A percentile compares a stretch with the other conserved stretches of the same genome.
These are phyloP conservation scores for Aspergillus nanangensis DNA, from an alignment of 495 filamentous ascomycete genomes.

Conservation along the genomic window DNA sequence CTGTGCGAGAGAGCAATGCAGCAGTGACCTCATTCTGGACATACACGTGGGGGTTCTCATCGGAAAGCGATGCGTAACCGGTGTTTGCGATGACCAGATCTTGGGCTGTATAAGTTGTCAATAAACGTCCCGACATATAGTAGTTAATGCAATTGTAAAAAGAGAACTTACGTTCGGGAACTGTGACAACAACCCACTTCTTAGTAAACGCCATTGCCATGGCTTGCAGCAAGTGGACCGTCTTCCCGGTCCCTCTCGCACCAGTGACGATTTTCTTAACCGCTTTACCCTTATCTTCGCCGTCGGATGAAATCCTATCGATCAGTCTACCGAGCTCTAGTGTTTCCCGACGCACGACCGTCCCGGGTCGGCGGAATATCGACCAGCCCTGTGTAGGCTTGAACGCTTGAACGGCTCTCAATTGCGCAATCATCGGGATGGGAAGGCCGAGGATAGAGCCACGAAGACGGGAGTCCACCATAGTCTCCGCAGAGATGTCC, in stretches of 20 bases:
- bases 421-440: slow-evolving; percentile 64
- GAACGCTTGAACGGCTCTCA: slow-evolving; percentile 83
- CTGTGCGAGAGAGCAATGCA: slow-evolving; percentile 63
- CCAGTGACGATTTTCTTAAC: slow-evolving; percentile 69
- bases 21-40: slow-evolving; percentile 72
- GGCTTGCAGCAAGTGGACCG: slow-evolving; percentile 76
- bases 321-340: slow-evolving; percentile 64
- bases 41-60: slow-evolving; percentile 57
- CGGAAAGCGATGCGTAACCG: slow-evolving; percentile 68
- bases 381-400: slow-evolving; percentile 87
- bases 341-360: slow-evolving; percentile 70
- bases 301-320: slow-evolving; percentile 37
- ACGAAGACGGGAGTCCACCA: slow-evolving; percentile 47
- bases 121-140: too few species aligned
- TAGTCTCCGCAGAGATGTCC: slow-evolving; percentile 52
- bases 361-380: slow-evolving; percentile 74
- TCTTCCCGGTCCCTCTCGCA: slow-evolving; percentile 74
- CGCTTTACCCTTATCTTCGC: slow-evolving; percentile 52
- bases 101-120: slow-evolving; percentile 62
- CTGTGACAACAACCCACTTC: slow-evolving; percentile 81
- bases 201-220: slow-evolving; percentile 78
- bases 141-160: too few species aligned
- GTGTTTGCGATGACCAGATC: slow-evolving; percentile 76
- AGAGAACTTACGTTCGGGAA: slow-evolving; percentile 85
- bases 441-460: slow-evolving; percentile 68